These are phyloP conservation scores for Akanthomyces muscarius DNA, from an alignment of 2,329 filamentous ascomycete genomes.

Conservation along the genomic window DNA sequence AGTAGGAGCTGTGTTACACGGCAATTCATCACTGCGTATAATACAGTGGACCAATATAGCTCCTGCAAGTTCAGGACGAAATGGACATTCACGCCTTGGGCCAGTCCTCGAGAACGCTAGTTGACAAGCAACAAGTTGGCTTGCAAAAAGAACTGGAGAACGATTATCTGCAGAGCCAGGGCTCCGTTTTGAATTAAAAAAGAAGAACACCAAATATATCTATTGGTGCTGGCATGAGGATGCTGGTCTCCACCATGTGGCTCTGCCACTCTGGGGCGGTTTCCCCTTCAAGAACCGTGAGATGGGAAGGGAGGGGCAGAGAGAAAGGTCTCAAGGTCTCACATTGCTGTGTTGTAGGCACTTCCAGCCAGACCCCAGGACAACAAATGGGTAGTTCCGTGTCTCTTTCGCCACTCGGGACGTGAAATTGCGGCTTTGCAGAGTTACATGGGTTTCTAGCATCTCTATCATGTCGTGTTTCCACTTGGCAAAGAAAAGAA, in stretches of 20 bases:
- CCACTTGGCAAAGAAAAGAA: not conserved
- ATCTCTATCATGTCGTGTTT: not conserved
- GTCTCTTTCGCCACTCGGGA: not conserved
- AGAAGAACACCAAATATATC: not conserved
- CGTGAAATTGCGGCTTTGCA: not conserved
- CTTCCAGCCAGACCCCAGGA: not conserved
- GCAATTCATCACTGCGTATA: not conserved
- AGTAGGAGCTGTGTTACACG: not conserved
- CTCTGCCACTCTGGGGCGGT: not conserved
- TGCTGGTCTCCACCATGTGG: not conserved
- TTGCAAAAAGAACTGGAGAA: not conserved
- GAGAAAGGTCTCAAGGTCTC: slow-evolving; percentile 12
- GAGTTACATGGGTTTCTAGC: not conserved
- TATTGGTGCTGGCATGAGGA: not conserved
- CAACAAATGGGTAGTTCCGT: not conserved
- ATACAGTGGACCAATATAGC: not conserved
- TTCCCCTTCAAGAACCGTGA: slow-evolving; percentile 2
- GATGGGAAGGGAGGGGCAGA: not conserved
- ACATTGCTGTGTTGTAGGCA: not conserved
- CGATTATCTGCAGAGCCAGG: not conserved
- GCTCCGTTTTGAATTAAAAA: not conserved
- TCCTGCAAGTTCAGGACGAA: not conserved
- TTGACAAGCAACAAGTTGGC: no score
- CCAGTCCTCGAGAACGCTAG: not conserved
- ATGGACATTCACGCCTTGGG: not conserved